Evolutionary conservation across 2,329 filamentous ascomycete genomes (phyloP), one percentile per base, ranked within the genome.

Genomic region (Huntiella abstrusa): DNA sequence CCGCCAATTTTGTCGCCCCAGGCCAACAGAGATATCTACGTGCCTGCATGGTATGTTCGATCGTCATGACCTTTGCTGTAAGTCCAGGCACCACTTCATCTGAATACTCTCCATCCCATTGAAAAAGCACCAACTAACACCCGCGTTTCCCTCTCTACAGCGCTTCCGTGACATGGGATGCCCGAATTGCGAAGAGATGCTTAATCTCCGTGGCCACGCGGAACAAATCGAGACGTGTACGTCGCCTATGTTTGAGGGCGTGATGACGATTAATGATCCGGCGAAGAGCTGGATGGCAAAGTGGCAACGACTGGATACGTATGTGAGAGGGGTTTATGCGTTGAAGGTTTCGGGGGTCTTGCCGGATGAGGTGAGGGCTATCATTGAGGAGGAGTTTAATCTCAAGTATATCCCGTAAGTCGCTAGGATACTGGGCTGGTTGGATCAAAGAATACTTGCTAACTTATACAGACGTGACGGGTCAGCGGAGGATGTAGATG

Each of bases 21-120:
- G 71, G 69, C 59, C 83, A 91, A 64, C 77, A 81, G 66, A 83
- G 87, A 64, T 79, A 83, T 60, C 74, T 93, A 54, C 87, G 91
- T 64, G 91, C 91, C 57, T 98, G 91, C 70, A 95, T 98, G 86
- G 85, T 96, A 55, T 98, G 91, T 75, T 88, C 85, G 46, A 82
- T 96, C 59, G 84, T 96, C 53, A 85, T 88, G 69, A 80, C 83
- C 51, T 77, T 80, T 57, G 71, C 70, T 54, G 82, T 86, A 67
- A 54, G 72, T 60, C 35, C 28, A 44, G 47, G 32, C 45, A 51
- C 28, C 49, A 48, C 42, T 43, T 46, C 43, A 33, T 52, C 32
- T 41, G 50, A 11, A 41, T 42, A 42, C 45, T 17, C 16, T 38
- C 8, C 40, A 10, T 7, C 42, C 28, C 32, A 33, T 40, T 22